Evolutionary conservation across 495 filamentous ascomycete species (phyloP).

Genomic region (Penicillium pancosmium): DNA sequence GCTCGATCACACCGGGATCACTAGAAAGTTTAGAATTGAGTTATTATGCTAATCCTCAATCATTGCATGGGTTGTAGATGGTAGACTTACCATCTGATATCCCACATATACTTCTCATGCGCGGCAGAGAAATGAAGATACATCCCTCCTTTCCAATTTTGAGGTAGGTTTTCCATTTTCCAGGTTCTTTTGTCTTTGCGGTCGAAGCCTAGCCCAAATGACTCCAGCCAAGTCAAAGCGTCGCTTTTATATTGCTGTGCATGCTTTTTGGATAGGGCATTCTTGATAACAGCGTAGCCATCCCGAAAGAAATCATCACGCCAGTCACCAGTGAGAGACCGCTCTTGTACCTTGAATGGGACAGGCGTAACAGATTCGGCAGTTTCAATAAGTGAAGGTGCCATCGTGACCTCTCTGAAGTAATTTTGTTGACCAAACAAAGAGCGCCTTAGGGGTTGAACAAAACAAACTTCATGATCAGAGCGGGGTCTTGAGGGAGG

Average conservation of each 20-base stretch:
- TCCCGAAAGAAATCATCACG: constrained; percentile 41
- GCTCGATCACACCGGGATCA: constrained; percentile 9
- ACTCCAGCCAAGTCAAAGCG: constrained; percentile 9
- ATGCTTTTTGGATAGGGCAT: constrained; percentile 7
- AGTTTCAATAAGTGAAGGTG: not conserved
- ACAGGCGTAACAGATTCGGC: not conserved
- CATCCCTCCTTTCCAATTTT: not conserved
- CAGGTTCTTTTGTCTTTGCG: constrained; percentile 1
- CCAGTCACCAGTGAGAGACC: constrained; percentile 25
- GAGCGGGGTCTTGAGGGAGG: no score
- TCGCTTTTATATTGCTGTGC: constrained; percentile 1
- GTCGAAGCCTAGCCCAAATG: constrained; percentile 7
- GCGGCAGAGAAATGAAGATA: not conserved
- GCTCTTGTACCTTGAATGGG: not conserved
- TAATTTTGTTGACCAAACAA: not conserved
- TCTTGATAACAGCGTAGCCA: constrained; percentile 34
- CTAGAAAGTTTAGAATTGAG: not conserved
- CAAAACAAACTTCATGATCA: no score
- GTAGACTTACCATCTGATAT: not conserved
- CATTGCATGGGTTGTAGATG: no score
- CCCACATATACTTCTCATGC: constrained; percentile 15
- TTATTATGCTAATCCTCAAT: not conserved
- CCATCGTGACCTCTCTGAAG: not conserved
- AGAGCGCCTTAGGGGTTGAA: no score
- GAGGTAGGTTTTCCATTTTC: constrained; percentile 9